These are phyloP conservation scores for Papiliotrema nemorosa DNA, from an alignment of 1,284 basidiomycete species.

Conservation along the genomic window DNA sequence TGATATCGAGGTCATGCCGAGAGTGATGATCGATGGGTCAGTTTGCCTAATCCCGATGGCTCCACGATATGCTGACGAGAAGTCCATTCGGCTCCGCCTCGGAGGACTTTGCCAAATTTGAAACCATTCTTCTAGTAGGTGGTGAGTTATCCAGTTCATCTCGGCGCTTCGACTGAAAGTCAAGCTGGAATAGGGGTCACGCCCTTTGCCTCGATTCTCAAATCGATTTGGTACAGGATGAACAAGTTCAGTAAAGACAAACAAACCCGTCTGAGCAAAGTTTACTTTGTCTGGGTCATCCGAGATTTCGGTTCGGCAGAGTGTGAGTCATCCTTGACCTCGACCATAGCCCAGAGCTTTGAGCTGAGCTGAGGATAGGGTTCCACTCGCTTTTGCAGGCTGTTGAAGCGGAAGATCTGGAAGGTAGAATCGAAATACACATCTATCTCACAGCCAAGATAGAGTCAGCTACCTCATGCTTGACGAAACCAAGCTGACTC, in stretches of 20 bases:
- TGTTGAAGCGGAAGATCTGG: conserved; percentile 82
- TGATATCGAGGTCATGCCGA: conserved; percentile 68
- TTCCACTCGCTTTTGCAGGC: conserved; percentile 88
- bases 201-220: conserved; percentile 85
- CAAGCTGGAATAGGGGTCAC: conserved; percentile 81
- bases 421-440: conserved; percentile 80
- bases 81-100: conserved; percentile 77
- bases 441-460: conserved; percentile 85
- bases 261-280: conserved; percentile 41
- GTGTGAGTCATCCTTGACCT: conserved; percentile 20
- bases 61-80: not conserved
- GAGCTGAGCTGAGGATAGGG: conserved; percentile 37
- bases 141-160: conserved; percentile 37
- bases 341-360: too few relatives aligned
- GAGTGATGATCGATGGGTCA: conserved; percentile 76
- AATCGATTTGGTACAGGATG: conserved; percentile 89
- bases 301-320: conserved; percentile 66
- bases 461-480: conserved; percentile 50
- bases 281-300: conserved; percentile 59
- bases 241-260: conserved; percentile 56
- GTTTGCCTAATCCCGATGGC: not conserved
- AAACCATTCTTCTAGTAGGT: conserved; percentile 77
- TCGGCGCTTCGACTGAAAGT: not conserved
- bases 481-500: conserved; percentile 3
- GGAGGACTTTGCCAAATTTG: conserved; percentile 71